Percentiles rank a stretch among this genome's conserved stretches.
These are phyloP conservation scores for Alectoria sarmentosa DNA, from an alignment of 495 filamentous ascomycete species.

Conservation along the genomic window DNA sequence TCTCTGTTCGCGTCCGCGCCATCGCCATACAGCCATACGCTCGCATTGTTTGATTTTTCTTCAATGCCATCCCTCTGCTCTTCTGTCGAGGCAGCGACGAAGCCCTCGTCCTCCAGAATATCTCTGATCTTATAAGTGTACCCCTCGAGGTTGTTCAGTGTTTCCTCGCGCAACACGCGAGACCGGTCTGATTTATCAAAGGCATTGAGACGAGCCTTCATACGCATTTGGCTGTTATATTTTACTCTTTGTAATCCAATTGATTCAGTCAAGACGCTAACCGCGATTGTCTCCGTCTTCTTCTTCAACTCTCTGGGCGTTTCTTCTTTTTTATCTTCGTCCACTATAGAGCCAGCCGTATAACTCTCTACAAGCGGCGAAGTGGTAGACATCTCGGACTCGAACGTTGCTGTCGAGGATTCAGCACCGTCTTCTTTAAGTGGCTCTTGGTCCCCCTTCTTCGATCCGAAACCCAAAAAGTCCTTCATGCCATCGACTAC, in stretches of 20 bases:
- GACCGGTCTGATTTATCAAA: conserved; percentile 79
- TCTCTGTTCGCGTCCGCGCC: conserved; percentile 57
- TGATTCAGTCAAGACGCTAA: conserved; percentile 55
- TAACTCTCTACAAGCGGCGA: conserved; percentile 34
- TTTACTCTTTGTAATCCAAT: conserved; percentile 52
- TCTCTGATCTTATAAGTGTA: conserved; percentile 89
- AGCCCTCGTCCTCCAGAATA: conserved; percentile 65
- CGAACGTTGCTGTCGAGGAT: conserved; percentile 39
- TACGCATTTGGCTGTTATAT: conserved; percentile 53
- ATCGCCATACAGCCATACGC: conserved; percentile 88
- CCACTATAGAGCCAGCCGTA: conserved; percentile 40
- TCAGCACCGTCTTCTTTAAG: conserved; percentile 51
- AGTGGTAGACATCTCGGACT: conserved; percentile 43
- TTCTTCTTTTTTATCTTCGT: conserved; percentile 37
- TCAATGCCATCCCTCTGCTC: conserved; percentile 56
- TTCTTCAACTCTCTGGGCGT: conserved; percentile 52
- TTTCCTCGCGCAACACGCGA: conserved; percentile 73
- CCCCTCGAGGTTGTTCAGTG: conserved; percentile 85
- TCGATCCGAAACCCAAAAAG: conserved; percentile 84
- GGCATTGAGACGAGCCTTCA: conserved; percentile 65
- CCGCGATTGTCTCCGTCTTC: conserved; percentile 60
- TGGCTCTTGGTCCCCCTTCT: conserved; percentile 73
- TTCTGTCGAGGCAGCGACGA: conserved; percentile 59
- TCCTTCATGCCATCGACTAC: conserved; percentile 91
- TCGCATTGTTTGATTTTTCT: conserved; percentile 55